These are phyloP conservation scores for Beauveria asiatica DNA, from an alignment of 2,329 filamentous ascomycete species.

Conservation along the genomic window DNA sequence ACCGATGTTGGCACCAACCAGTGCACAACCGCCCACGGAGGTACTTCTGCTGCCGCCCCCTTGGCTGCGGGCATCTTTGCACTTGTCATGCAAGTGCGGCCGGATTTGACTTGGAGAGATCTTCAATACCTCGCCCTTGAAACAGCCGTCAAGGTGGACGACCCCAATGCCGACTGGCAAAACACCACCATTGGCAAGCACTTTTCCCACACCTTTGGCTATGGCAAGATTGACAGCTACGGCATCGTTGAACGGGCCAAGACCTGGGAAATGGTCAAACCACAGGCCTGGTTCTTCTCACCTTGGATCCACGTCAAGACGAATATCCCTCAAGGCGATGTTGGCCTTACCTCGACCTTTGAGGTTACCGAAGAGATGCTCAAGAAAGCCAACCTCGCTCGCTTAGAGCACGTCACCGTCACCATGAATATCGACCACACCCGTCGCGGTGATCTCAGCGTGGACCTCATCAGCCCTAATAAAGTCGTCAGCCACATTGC, in stretches of 20 bases:
- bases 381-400: slow-evolving; percentile 70
- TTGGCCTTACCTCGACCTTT: slow-evolving; percentile 72
- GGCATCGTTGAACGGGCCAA: slow-evolving; percentile 78
- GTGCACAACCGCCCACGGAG: slow-evolving; percentile 78
- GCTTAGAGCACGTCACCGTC: slow-evolving; percentile 88
- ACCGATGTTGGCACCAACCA: slow-evolving; percentile 81
- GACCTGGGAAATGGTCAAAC: slow-evolving; percentile 80
- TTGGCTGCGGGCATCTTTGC: slow-evolving; percentile 89
- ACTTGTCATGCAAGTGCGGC: slow-evolving; percentile 73
- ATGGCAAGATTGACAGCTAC: slow-evolving; percentile 88
- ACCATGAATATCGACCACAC: slow-evolving; percentile 94
- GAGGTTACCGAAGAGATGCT: slow-evolving; percentile 77
- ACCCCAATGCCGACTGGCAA: slow-evolving; percentile 65
- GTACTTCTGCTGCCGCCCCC: slow-evolving; percentile 90
- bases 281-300: slow-evolving; percentile 89
- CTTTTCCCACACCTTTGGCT: slow-evolving; percentile 92
- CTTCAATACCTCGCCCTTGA: slow-evolving; percentile 84
- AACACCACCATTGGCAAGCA: slow-evolving; percentile 71
- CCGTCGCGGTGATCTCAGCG: slow-evolving; percentile 82
- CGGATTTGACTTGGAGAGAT: slow-evolving; percentile 87
- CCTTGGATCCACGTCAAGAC: slow-evolving; percentile 90
- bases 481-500: slow-evolving; percentile 79
- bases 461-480: slow-evolving; percentile 78
- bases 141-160: slow-evolving; percentile 74
- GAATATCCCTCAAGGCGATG: slow-evolving; percentile 72